A percentile compares a stretch with the other conserved stretches of the same genome.
Conservation (phyloP, 2,329 filamentous ascomycete species). For the Kalmusia sp. region DNA sequence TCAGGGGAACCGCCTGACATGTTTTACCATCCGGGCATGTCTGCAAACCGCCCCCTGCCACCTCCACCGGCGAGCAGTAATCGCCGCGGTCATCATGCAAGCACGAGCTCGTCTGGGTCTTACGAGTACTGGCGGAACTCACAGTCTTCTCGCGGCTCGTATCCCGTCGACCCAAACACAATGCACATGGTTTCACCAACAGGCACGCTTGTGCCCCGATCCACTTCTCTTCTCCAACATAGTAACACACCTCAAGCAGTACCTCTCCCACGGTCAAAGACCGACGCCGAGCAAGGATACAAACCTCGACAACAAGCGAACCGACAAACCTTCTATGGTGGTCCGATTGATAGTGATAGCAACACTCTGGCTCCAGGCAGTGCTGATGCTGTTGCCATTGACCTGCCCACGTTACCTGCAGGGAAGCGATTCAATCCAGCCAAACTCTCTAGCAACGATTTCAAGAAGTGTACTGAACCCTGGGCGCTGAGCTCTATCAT, state of each 20-base stretch:
- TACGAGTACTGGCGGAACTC: slow-evolving; percentile 57
- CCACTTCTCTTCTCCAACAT: slow-evolving; percentile 76
- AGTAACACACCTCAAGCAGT: slow-evolving; percentile 79
- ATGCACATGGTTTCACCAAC: slow-evolving; percentile 41
- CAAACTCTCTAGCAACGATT: slow-evolving; percentile 81
- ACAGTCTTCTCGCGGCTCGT: slow-evolving; percentile 38
- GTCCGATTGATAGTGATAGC: slow-evolving; percentile 51
- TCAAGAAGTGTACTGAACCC: slow-evolving; percentile 83
- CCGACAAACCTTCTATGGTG: slow-evolving; percentile 44
- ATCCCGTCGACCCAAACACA: slow-evolving; percentile 38
- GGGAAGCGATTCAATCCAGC: slow-evolving; percentile 84
- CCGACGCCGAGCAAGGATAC: slow-evolving; percentile 76
- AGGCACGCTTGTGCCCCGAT: slow-evolving; percentile 43
- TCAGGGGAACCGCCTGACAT: slow-evolving; percentile 78
- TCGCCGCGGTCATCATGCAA: slow-evolving; percentile 52
- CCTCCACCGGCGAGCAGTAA: slow-evolving; percentile 67
- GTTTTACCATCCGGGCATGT: slow-evolving; percentile 88
- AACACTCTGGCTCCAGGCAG: slow-evolving; percentile 62
- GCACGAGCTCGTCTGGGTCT: slow-evolving; percentile 40
- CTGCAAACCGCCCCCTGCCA: slow-evolving; percentile 65
- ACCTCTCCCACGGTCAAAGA: slow-evolving; percentile 89
- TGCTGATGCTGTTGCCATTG: slow-evolving; percentile 68
- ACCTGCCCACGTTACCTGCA: slow-evolving; percentile 82
- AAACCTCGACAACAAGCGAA: slow-evolving; percentile 49
- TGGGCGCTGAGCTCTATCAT: slow-evolving; percentile 93